Conservation (phyloP, 306 rosid species). For the Medicago ruthenica region DNA sequence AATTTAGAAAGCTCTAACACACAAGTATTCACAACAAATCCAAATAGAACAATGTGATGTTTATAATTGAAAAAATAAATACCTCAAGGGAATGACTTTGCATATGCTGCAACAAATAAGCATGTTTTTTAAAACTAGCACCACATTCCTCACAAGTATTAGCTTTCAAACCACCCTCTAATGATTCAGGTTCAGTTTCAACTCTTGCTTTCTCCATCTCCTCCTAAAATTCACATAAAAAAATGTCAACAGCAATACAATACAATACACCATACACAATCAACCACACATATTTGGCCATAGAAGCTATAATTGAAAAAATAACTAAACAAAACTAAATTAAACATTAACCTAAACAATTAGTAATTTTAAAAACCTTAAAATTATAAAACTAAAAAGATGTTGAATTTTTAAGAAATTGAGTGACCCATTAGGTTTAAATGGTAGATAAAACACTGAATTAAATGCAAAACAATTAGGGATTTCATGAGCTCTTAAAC, state of each 20-base stretch:
- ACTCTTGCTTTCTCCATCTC: constrained; percentile 50
- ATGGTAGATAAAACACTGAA: background rate
- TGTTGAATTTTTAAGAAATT: background rate
- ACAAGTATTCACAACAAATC: background rate
- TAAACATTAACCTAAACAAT: background rate
- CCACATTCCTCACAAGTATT: constrained; percentile 76
- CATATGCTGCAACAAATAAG: constrained; percentile 81
- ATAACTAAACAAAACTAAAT: background rate
- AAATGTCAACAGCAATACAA: background rate
- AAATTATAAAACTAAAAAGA: background rate
- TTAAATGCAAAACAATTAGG: background rate
- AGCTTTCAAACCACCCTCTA: constrained; percentile 27
- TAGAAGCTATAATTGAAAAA: background rate
- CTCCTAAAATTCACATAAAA: constrained; percentile 49
- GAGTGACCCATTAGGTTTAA: background rate
- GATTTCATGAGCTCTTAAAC: no score
- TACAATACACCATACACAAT: background rate
- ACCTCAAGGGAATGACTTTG: constrained; percentile 87
- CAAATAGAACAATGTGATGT: background rate
- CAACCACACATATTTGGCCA: background rate
- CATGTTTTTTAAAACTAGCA: constrained; percentile 72
- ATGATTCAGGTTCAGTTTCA: constrained; percentile 37
- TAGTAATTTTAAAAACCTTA: background rate
- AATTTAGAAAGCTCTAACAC: background rate
- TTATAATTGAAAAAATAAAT: constrained; percentile 24